Evolutionary conservation across 169 alveolate genomes (phyloP).

Genomic region (Plasmodium fragile): DNA sequence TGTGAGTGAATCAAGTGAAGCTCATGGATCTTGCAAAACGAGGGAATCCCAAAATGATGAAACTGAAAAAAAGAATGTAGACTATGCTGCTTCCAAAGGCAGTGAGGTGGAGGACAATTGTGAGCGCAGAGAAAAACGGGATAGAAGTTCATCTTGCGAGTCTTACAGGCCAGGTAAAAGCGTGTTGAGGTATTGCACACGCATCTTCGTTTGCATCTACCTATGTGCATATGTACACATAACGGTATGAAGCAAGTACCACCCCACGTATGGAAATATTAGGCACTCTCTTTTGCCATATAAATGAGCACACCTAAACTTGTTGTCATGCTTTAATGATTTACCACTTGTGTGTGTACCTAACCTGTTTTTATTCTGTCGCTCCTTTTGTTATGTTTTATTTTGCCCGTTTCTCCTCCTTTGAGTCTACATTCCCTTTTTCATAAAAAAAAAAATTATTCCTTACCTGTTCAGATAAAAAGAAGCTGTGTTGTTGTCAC

Average conservation of each 20-base stretch:
- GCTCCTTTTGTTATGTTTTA: not conserved
- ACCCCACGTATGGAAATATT: not conserved
- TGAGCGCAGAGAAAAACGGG: conserved; percentile 68
- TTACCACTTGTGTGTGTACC: not conserved
- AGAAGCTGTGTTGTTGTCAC: conserved; percentile 36
- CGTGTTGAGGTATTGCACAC: not conserved
- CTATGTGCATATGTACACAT: not conserved
- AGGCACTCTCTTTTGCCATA: not conserved
- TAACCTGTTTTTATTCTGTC: not conserved
- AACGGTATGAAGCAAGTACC: not conserved
- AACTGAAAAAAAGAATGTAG: conserved; percentile 6
- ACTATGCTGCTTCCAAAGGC: conserved; percentile 5
- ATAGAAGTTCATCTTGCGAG: conserved; percentile 38
- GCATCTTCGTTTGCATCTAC: conserved; percentile 1
- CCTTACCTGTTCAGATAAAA: conserved; percentile 28
- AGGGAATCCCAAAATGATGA: conserved; percentile 19
- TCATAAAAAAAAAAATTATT: not conserved
- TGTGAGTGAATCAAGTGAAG: conserved; percentile 29
- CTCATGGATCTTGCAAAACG: not conserved
- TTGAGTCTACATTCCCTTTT: not conserved
- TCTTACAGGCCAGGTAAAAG: conserved; percentile 53
- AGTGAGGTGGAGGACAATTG: conserved; percentile 35
- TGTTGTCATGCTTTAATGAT: not conserved
- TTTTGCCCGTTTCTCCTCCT: not conserved
- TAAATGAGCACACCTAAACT: not conserved